Evolutionary conservation across 495 filamentous ascomycete genomes (phyloP).

Genomic region (Lasiosphaeria hispida): DNA sequence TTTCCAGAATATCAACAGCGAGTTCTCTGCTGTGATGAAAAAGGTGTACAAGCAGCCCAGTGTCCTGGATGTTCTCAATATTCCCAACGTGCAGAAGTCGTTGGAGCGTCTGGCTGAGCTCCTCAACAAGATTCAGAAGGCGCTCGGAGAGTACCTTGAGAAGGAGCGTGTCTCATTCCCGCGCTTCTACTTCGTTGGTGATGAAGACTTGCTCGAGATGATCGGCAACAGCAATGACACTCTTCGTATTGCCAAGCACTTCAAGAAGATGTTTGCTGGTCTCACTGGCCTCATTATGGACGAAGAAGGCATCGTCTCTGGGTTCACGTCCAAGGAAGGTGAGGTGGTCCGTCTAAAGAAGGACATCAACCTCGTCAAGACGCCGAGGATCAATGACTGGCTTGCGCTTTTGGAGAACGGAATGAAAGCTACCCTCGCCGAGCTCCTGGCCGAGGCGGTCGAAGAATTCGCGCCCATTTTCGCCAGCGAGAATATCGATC

Average conservation of each 20-base stretch:
- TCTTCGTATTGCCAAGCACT: constrained; percentile 90
- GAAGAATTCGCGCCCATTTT: constrained; percentile 74
- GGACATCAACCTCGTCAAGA: constrained; percentile 87
- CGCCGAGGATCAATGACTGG: constrained; percentile 97
- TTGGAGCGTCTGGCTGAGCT: constrained; percentile 90
- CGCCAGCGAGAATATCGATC: constrained; percentile 61
- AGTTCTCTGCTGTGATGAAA: constrained; percentile 97
- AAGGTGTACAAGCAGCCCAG: constrained; percentile 94
- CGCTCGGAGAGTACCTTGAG: constrained; percentile 96
- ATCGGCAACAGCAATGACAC: constrained; percentile 99
- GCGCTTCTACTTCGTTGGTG: constrained; percentile 98
- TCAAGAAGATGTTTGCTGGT: constrained; percentile 99
- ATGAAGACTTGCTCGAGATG: constrained; percentile 98
- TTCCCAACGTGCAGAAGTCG: constrained; percentile 91
- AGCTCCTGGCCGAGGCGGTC: constrained; percentile 82
- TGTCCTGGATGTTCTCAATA: constrained; percentile 91
- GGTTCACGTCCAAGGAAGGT: constrained; percentile 93
- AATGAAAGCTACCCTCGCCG: constrained; percentile 92
- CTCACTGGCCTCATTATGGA: constrained; percentile 87
- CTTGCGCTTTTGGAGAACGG: constrained; percentile 82
- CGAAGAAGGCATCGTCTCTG: constrained; percentile 81
- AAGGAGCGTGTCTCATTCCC: constrained; percentile 96
- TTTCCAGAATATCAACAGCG: constrained; percentile 98
- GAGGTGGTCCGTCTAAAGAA: constrained; percentile 85
- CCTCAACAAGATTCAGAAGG: constrained; percentile 99